Conservation (phyloP, 306 rosid genomes). For the Vicia villosa region DNA sequence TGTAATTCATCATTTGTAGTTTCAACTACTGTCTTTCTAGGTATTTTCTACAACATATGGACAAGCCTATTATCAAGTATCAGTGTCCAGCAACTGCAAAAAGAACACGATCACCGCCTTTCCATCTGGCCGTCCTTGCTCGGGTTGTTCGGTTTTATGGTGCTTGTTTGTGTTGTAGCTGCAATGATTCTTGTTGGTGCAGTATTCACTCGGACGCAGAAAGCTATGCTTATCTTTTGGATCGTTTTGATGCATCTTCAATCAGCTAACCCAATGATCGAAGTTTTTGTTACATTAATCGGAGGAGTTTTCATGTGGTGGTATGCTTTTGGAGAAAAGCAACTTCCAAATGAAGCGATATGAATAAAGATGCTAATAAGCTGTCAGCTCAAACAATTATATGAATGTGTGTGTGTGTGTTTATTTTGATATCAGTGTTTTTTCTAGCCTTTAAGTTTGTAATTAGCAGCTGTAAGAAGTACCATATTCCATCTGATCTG, state of each 20-base stretch:
- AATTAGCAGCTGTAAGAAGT: neutral
- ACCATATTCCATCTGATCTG: no score
- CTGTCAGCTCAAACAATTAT: neutral
- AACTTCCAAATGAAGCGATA: neutral
- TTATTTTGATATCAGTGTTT: neutral
- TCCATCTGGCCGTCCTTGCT: neutral
- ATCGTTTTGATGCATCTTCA: neutral
- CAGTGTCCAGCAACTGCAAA: neutral
- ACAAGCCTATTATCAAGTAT: neutral
- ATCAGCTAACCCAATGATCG: neutral
- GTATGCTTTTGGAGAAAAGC: neutral
- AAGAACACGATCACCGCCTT: neutral
- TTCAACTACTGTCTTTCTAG: neutral
- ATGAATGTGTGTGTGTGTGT: neutral
- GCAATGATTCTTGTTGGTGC: neutral
- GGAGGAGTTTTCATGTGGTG: neutral
- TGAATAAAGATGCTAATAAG: neutral
- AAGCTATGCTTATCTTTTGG: conserved; percentile 1
- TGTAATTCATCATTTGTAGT: neutral
- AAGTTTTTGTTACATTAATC: neutral
- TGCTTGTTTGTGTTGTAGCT: neutral
- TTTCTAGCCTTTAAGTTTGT: neutral
- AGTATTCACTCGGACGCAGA: neutral
- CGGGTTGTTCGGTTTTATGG: neutral
- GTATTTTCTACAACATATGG: neutral